phyloP scores from a whole-genome alignment of 2,329 filamentous ascomycete species.

The Chaetomiaceae sp. region DNA sequence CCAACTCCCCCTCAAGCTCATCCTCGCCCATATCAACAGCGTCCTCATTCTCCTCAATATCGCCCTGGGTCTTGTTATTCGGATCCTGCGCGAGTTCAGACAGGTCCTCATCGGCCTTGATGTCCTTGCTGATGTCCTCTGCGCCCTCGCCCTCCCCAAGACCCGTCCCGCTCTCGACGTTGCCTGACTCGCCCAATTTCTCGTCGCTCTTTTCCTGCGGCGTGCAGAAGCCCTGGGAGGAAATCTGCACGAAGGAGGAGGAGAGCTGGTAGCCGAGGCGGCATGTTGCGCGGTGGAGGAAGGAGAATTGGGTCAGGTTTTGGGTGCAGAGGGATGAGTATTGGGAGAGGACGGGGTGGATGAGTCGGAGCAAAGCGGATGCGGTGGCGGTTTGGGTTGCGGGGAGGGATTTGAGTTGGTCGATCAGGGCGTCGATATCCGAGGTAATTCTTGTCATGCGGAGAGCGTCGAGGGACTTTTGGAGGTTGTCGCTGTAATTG shows the following conservation, averaged over 20 bases:
- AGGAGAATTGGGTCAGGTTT: conserved; percentile 53
- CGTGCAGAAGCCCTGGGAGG: conserved; percentile 84
- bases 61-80: conserved; percentile 59
- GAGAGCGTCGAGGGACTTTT: conserved; percentile 53
- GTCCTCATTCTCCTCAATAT: conserved; percentile 76
- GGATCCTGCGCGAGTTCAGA: conserved; percentile 85
- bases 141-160: conserved; percentile 92
- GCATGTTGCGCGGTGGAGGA: conserved; percentile 65
- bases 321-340: conserved; percentile 61
- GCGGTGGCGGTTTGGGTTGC: conserved; percentile 38
- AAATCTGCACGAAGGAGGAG: conserved; percentile 73
- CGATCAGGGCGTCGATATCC: conserved; percentile 38
- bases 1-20: conserved; percentile 83
- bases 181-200: conserved; percentile 65
- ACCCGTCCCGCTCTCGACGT: conserved; percentile 86
- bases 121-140: conserved; percentile 97
- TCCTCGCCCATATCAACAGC: conserved; percentile 90
- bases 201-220: conserved; percentile 76
- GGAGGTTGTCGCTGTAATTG: conserved; percentile 49
- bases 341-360: conserved; percentile 69
- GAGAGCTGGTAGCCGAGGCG: conserved; percentile 72
- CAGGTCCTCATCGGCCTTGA: conserved; percentile 88
- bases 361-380: conserved; percentile 54
- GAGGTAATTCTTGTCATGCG: conserved; percentile 53
- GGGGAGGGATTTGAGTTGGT: conserved; percentile 33